A percentile compares a stretch with the other conserved stretches of the same genome.
These are phyloP conservation scores for Beauveria sp. DNA, from an alignment of 2,329 filamentous ascomycete species.

Conservation along the genomic window DNA sequence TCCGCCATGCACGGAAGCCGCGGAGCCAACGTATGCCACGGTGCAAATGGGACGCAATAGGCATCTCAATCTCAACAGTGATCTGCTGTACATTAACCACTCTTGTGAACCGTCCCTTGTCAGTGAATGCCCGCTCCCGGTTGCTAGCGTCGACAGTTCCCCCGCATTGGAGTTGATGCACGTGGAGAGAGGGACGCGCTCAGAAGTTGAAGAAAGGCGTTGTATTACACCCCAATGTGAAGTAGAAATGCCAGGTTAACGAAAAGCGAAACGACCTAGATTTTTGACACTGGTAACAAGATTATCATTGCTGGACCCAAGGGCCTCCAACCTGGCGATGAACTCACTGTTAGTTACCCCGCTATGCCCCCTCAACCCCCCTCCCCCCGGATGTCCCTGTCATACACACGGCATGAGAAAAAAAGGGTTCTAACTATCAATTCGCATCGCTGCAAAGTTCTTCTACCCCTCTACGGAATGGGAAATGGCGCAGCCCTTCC, in stretches of 20 bases:
- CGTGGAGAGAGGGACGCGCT: background rate
- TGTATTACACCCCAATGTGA: background rate
- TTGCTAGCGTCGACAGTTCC: background rate
- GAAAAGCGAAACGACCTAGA: slow-evolving; percentile 28
- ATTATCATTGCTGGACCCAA: slow-evolving; percentile 51
- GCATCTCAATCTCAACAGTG: slow-evolving; percentile 58
- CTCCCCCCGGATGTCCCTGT: too few species aligned
- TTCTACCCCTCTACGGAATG: slow-evolving; percentile 73
- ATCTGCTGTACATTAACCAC: slow-evolving; percentile 61
- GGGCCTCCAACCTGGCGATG: slow-evolving; percentile 47
- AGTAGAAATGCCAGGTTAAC: background rate
- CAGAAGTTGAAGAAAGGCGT: background rate
- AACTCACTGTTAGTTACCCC: slow-evolving; percentile 43
- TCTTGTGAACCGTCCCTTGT: slow-evolving; percentile 59
- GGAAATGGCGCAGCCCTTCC: slow-evolving; percentile 65
- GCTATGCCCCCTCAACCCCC: background rate
- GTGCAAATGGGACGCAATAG: slow-evolving; percentile 50
- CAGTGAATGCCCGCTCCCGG: slow-evolving; percentile 24
- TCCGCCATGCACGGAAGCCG: slow-evolving; percentile 51
- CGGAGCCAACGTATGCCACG: slow-evolving; percentile 54
- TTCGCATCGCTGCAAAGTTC: slow-evolving; percentile 36
- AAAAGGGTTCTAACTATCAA: background rate
- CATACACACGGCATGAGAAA: background rate
- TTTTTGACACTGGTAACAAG: slow-evolving; percentile 51
- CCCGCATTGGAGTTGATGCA: background rate